Evolutionary conservation across 2,329 filamentous ascomycete species (phyloP).

Genomic region (Cladobotryum mycophilum): DNA sequence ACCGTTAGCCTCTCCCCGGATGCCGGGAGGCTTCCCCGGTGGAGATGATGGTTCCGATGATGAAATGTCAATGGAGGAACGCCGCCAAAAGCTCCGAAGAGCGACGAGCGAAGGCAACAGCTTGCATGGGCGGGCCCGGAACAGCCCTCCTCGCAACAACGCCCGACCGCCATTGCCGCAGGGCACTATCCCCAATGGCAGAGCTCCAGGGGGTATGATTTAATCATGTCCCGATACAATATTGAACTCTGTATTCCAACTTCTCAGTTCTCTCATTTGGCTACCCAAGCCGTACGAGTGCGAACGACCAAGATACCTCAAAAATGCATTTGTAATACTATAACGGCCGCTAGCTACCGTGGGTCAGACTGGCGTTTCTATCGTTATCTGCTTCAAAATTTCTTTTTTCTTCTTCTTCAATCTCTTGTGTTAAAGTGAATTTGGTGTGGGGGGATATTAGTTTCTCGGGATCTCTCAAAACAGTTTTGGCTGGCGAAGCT

Average conservation of each 20-base stretch:
- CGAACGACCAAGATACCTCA: slow-evolving; percentile 4
- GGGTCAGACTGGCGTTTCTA: slow-evolving; percentile 1
- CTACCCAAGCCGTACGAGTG: background rate
- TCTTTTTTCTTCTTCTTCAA: slow-evolving; percentile 11
- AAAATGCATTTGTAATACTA: slow-evolving; percentile 11
- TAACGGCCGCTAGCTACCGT: slow-evolving; percentile 3
- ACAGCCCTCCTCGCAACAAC: slow-evolving; percentile 20
- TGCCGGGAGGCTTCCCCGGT: slow-evolving; percentile 13
- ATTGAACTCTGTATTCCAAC: background rate
- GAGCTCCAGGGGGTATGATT: slow-evolving; percentile 41
- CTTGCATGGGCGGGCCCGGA: slow-evolving; percentile 24
- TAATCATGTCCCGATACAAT: slow-evolving; percentile 18
- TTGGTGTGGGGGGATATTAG: slow-evolving; percentile 2
- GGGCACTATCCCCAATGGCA: slow-evolving; percentile 23
- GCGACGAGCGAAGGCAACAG: slow-evolving; percentile 35
- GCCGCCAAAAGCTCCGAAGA: slow-evolving; percentile 38
- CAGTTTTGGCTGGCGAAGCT: slow-evolving; percentile 13
- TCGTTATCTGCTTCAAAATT: slow-evolving; percentile 9
- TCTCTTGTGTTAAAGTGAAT: slow-evolving; percentile 7
- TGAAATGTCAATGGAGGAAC: slow-evolving; percentile 29
- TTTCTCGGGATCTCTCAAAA: background rate
- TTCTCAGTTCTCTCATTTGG: slow-evolving; percentile 2
- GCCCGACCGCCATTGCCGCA: slow-evolving; percentile 22
- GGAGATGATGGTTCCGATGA: slow-evolving; percentile 30
- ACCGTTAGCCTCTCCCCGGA: slow-evolving; percentile 14